Evolutionary conservation across 2,329 filamentous ascomycete species (phyloP).

Genomic region (Sordariomycetes sp.): DNA sequence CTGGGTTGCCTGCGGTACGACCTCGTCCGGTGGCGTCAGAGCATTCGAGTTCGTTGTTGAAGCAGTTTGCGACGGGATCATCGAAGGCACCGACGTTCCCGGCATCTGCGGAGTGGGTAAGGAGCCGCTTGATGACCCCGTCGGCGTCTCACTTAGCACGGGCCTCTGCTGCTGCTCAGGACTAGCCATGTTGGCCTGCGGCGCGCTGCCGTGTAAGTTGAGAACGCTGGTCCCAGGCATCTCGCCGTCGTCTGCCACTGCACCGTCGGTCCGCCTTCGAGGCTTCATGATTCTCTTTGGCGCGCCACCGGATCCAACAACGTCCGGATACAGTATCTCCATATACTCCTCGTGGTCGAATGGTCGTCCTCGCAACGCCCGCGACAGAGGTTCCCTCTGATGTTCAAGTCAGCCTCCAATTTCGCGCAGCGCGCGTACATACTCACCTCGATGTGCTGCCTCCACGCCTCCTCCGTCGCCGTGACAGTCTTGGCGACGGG

Average conservation of each 20-base stretch:
- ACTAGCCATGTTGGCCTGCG: conserved; percentile 13
- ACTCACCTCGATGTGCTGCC: conserved; percentile 46
- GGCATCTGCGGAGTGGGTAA: conserved; percentile 8
- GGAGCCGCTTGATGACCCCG: conserved; percentile 12
- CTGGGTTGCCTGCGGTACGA: neutral
- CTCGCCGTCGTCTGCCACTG: conserved; percentile 34
- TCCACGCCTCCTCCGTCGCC: conserved; percentile 48
- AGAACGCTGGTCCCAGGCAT: conserved; percentile 38
- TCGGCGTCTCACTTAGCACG: conserved; percentile 18
- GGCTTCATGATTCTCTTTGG: conserved; percentile 51
- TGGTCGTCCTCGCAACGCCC: conserved; percentile 44
- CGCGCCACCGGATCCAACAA: conserved; percentile 49
- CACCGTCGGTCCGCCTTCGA: conserved; percentile 35
- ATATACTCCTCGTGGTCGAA: conserved; percentile 54
- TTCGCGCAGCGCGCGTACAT: neutral
- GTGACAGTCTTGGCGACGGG: conserved; percentile 39
- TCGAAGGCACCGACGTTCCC: conserved; percentile 12
- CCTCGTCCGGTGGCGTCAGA: conserved; percentile 47
- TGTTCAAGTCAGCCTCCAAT: neutral
- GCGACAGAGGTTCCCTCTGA: conserved; percentile 49
- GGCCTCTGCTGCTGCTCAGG: conserved; percentile 13
- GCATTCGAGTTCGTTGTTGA: conserved; percentile 26
- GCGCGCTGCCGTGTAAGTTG: conserved; percentile 28
- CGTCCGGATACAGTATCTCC: conserved; percentile 51
- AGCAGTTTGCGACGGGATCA: conserved; percentile 14